phyloP scores from a whole-genome alignment of 805 yeast species.

The Lachancea cidri region DNA sequence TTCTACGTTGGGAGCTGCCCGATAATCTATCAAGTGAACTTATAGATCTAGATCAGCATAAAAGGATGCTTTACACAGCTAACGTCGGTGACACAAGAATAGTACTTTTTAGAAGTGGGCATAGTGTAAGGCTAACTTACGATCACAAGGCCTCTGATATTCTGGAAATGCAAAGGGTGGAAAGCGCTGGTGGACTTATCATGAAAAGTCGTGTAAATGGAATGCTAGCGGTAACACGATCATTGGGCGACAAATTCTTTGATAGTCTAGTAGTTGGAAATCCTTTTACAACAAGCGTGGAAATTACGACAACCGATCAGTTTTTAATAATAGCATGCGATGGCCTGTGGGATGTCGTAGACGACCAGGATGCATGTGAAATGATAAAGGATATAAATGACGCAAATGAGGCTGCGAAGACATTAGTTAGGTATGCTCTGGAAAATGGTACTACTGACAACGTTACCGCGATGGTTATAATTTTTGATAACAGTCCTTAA shows the following conservation, averaged over 20 bases:
- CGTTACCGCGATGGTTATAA: conserved; percentile 86
- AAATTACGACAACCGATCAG: conserved; percentile 57
- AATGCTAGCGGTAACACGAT: conserved; percentile 87
- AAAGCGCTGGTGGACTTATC: conserved; percentile 76
- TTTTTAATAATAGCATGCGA: conserved; percentile 91
- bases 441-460: conserved; percentile 81
- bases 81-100: conserved; percentile 93
- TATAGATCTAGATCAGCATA: conserved; percentile 39
- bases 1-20: conserved; percentile 74
- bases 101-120: conserved; percentile 68
- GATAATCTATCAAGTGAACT: conserved; percentile 18
- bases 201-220: conserved; percentile 93
- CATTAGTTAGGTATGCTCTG: conserved; percentile 68
- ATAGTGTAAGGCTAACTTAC: conserved; percentile 74
- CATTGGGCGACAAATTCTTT: conserved; percentile 91
- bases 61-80: conserved; percentile 81
- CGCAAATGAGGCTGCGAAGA: conserved; percentile 62
- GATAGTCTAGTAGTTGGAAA: conserved; percentile 83
- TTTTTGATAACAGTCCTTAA: conserved; percentile 15
- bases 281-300: conserved; percentile 89
- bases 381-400: conserved; percentile 50
- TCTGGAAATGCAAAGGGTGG: conserved; percentile 70
- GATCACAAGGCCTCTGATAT: conserved; percentile 90
- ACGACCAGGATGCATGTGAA: conserved; percentile 80
- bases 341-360: conserved; percentile 93